phyloP scores from a whole-genome alignment of 2,329 filamentous ascomycete species.

The Cladosporium sp. region DNA sequence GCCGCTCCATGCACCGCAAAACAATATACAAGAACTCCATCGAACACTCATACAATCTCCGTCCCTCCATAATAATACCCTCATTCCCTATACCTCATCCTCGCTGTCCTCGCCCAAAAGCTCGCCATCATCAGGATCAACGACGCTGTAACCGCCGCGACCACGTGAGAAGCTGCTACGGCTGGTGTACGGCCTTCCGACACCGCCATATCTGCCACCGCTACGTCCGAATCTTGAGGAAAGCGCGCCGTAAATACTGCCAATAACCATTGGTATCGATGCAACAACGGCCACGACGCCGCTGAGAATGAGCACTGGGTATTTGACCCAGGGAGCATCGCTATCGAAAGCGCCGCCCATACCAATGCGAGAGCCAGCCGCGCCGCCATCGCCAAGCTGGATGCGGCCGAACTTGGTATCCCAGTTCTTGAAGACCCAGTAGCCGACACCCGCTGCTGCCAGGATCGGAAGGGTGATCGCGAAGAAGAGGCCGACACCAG shows the following conservation, averaged over 20 bases:
- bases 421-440: conserved; percentile 84
- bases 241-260: conserved; percentile 71
- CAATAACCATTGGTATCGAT: conserved; percentile 66
- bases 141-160: conserved; percentile 81
- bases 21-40: conserved; percentile 8
- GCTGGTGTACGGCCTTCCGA: conserved; percentile 75
- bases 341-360: conserved; percentile 58
- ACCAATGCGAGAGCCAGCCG: conserved; percentile 28
- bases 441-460: conserved; percentile 72
- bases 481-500: conserved; percentile 79
- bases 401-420: conserved; percentile 87
- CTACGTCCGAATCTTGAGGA: conserved; percentile 54
- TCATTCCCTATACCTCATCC: conserved; percentile 64
- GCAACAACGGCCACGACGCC: conserved; percentile 58
- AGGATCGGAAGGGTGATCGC: conserved; percentile 75
- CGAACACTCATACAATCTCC: neutral
- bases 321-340: conserved; percentile 76
- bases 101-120: conserved; percentile 91
- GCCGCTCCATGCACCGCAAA: conserved; percentile 11
- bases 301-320: conserved; percentile 60
- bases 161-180: conserved; percentile 85
- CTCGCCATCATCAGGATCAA: conserved; percentile 93
- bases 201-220: conserved; percentile 50
- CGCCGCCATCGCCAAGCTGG: conserved; percentile 70
- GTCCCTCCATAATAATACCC: neutral